Evolutionary conservation across 495 filamentous ascomycete genomes (phyloP).

Genomic region (Aspergillus olivimuriae): DNA sequence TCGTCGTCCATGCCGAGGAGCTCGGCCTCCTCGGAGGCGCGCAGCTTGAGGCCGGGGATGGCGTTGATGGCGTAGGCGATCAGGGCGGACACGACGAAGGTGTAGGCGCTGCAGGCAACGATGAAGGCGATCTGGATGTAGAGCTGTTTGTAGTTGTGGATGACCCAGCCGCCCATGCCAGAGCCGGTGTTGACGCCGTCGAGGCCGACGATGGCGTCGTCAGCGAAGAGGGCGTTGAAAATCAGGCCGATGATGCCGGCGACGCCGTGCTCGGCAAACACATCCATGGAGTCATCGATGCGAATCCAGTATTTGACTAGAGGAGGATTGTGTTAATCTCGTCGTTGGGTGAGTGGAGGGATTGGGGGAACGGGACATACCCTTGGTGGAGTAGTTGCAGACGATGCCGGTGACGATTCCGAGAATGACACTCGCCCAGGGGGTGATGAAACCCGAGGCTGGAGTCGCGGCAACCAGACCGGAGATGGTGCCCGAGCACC

Average conservation of each 20-base stretch:
- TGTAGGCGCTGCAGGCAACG: conserved; percentile 63
- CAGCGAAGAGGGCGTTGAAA: conserved; percentile 88
- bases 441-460: conserved; percentile 78
- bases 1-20: conserved; percentile 98
- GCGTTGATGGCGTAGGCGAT: conserved; percentile 81
- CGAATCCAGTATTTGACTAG: conserved; percentile 91
- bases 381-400: conserved; percentile 92
- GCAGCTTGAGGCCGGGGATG: conserved; percentile 84
- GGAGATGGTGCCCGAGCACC: conserved; percentile 92
- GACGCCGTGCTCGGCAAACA: conserved; percentile 95
- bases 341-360: conserved; percentile 1
- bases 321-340: conserved; percentile 23
- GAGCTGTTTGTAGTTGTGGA: conserved; percentile 82
- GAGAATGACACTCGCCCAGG: conserved; percentile 82
- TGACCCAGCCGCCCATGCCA: conserved; percentile 70
- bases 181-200: conserved; percentile 84
- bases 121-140: conserved; percentile 93
- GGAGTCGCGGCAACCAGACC: conserved; percentile 89
- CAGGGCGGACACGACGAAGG: conserved; percentile 78
- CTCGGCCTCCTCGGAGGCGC: conserved; percentile 93
- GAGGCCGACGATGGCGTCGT: conserved; percentile 83
- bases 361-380: conserved; percentile 24
- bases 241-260: conserved; percentile 89
- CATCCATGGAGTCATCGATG: conserved; percentile 96
- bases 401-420: conserved; percentile 79